These are phyloP conservation scores for Mrakia frigida DNA, from an alignment of 768 basidiomycete species.

Conservation along the genomic window DNA sequence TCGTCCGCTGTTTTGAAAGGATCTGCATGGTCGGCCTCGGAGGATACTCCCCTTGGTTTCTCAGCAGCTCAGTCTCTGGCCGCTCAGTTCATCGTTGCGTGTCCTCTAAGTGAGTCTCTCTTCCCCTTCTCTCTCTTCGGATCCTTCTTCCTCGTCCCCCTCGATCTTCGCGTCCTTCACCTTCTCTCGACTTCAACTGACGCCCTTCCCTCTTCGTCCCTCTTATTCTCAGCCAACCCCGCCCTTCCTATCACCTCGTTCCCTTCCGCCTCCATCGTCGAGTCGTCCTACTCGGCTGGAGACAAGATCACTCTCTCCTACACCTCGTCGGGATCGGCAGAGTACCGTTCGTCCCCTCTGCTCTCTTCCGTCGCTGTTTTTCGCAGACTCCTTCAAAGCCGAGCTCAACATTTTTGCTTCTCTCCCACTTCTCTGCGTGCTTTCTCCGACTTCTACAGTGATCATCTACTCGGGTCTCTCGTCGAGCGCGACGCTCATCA, in stretches of 20 bases:
- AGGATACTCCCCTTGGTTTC: conserved; percentile 52
- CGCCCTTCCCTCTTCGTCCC: background rate
- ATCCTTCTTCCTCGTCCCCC: background rate
- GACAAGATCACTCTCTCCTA: background rate
- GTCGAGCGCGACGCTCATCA: conserved; percentile 3
- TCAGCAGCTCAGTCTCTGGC: conserved; percentile 52
- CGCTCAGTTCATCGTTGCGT: conserved; percentile 41
- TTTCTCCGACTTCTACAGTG: background rate
- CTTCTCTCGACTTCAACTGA: background rate
- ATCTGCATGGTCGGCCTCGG: conserved; percentile 57
- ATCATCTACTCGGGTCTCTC: conserved; percentile 15
- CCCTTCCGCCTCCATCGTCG: conserved; percentile 48
- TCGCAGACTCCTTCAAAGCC: no score
- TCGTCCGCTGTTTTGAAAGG: conserved; percentile 51
- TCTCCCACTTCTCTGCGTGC: no score
- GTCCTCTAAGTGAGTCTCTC: conserved; percentile 49
- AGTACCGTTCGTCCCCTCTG: background rate
- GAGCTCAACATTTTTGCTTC: no score
- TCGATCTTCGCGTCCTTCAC: background rate
- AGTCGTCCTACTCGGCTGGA: background rate
- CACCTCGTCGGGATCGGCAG: background rate
- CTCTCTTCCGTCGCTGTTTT: no score
- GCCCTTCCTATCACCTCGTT: conserved; percentile 53
- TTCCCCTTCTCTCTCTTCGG: conserved; percentile 42
- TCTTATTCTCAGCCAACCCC: conserved; percentile 47